A percentile compares a stretch with the other conserved stretches of the same genome.
Evolutionary conservation across 257 asterid genomes (phyloP).

Genomic region (Jaltomata sinuosa): DNA sequence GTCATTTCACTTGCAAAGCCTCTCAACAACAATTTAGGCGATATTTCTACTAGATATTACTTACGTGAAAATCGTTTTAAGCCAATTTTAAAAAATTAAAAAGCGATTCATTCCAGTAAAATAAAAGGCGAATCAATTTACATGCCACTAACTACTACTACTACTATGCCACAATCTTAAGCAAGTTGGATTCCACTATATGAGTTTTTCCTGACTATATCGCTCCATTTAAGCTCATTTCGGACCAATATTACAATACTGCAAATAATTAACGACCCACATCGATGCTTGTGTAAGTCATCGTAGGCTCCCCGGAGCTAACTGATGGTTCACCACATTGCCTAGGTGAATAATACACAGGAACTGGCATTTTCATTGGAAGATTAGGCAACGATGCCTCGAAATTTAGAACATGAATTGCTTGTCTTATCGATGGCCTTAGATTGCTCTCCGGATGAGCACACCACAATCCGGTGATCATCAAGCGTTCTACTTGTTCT

Average conservation of each 20-base stretch:
- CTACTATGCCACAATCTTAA: not conserved
- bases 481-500: constrained; percentile 20
- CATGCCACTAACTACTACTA: too few species aligned
- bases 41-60: too few species aligned
- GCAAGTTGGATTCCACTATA: not conserved
- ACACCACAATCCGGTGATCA: constrained; percentile 27
- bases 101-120: too few species aligned
- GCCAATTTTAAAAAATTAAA: too few species aligned
- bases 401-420: constrained; percentile 22
- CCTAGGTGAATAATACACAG: constrained; percentile 6
- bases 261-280: constrained; percentile 13
- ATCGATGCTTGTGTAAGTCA: constrained; percentile 20
- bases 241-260: not conserved
- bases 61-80: too few species aligned
- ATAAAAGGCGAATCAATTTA: too few species aligned
- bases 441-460: constrained; percentile 16
- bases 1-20: too few species aligned
- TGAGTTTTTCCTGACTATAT: not conserved
- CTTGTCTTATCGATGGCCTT: constrained; percentile 34
- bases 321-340: not conserved
- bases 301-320: constrained; percentile 9
- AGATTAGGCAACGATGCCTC: constrained; percentile 23
- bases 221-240: not conserved
- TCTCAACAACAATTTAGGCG: too few species aligned
- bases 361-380: constrained; percentile 22